Conservation (phyloP, 306 rosid genomes). For the Malus sylvestris region DNA sequence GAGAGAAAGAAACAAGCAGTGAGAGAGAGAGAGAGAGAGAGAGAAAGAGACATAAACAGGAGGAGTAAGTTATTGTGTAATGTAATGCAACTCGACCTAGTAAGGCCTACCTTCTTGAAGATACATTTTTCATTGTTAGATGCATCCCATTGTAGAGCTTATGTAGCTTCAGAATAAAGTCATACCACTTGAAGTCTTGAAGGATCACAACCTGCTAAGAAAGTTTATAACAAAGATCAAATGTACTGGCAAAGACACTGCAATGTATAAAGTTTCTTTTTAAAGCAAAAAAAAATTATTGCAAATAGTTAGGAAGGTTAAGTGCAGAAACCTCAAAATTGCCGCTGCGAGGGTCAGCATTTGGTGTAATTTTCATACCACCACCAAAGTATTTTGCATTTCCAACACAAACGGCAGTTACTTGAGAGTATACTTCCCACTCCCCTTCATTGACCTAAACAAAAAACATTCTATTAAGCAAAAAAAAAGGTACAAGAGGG, state of each 20-base stretch:
- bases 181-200: constrained; percentile 88
- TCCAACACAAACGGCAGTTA: constrained; percentile 80
- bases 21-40: too few relatives aligned
- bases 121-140: constrained; percentile 68
- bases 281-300: background rate
- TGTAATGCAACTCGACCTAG: background rate
- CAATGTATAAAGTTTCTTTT: background rate
- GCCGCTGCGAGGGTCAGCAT: constrained; percentile 64
- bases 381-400: constrained; percentile 95
- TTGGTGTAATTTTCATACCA: constrained; percentile 93
- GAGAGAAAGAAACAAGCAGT: too few relatives aligned
- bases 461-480: constrained; percentile 4
- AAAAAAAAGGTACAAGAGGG: background rate
- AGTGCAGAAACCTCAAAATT: constrained; percentile 56
- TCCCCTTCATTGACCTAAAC: constrained; percentile 72
- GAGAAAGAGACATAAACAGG: too few relatives aligned
- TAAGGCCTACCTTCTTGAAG: constrained; percentile 55
- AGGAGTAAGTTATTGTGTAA: too few relatives aligned
- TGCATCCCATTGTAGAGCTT: constrained; percentile 82
- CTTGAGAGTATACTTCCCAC: constrained; percentile 68
- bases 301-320: background rate
- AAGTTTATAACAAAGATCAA: background rate
- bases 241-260: background rate
- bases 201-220: constrained; percentile 71
- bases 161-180: constrained; percentile 66